Percentiles rank a stretch among this genome's conserved stretches.
Conservation (phyloP, 2,329 filamentous ascomycete genomes). For the Aspergillus ibericus region DNA sequence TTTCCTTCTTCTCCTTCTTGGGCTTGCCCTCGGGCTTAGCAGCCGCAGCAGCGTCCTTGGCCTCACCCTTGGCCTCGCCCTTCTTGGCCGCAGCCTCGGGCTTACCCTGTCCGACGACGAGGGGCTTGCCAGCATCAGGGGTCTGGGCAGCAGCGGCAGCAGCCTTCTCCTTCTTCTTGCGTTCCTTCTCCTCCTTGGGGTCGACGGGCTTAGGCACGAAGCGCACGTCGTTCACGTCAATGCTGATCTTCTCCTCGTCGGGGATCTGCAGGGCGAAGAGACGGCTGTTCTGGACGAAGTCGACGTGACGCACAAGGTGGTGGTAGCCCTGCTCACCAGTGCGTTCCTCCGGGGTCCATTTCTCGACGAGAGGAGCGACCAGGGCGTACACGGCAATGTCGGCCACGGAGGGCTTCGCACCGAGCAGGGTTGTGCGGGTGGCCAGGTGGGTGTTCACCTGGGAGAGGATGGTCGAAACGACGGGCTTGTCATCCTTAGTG, state of each 20-base stretch:
- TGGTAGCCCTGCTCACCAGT: conserved; percentile 87
- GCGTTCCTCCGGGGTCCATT: conserved; percentile 81
- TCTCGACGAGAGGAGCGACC: conserved; percentile 72
- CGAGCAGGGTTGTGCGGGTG: conserved; percentile 83
- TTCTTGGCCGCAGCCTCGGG: conserved; percentile 55
- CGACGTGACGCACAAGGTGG: conserved; percentile 85
- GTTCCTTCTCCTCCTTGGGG: conserved; percentile 93
- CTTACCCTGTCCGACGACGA: conserved; percentile 42
- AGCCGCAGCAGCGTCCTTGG: conserved; percentile 49
- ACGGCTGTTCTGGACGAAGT: conserved; percentile 90
- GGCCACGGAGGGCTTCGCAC: conserved; percentile 83
- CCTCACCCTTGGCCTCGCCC: conserved; percentile 54
- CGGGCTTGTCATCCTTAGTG: conserved; percentile 53
- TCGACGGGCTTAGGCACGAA: conserved; percentile 88
- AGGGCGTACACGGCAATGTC: conserved; percentile 81
- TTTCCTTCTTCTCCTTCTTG: conserved; percentile 54
- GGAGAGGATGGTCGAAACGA: conserved; percentile 65
- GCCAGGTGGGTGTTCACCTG: conserved; percentile 84
- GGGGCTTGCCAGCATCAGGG: conserved; percentile 32
- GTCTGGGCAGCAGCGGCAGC: conserved; percentile 49
- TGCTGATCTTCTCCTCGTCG: conserved; percentile 71
- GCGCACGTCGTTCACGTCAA: conserved; percentile 77
- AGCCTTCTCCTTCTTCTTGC: conserved; percentile 90
- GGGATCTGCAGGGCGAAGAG: conserved; percentile 68
- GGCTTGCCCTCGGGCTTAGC: conserved; percentile 53